A percentile compares a stretch with the other conserved stretches of the same genome.
Conservation (phyloP, 352 stramenopile genomes). For the Globisporangium takayamanum region DNA sequence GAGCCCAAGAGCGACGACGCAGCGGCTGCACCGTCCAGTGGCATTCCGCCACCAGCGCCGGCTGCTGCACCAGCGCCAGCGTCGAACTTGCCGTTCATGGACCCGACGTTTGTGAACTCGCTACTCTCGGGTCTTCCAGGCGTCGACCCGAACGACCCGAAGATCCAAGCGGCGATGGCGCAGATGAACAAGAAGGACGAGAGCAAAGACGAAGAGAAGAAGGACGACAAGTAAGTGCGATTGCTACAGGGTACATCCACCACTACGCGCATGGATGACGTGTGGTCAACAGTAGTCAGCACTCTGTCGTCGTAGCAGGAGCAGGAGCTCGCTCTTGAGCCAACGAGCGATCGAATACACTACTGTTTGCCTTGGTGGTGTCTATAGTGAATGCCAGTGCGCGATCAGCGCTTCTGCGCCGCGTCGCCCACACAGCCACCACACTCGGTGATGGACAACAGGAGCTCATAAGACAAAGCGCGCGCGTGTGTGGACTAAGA, state of each 20-base stretch:
- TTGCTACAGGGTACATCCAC: background rate
- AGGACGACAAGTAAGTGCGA: conserved; percentile 61
- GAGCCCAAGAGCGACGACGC: conserved; percentile 11
- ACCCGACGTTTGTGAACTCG: conserved; percentile 87
- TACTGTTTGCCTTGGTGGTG: too few species aligned
- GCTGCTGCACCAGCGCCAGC: conserved; percentile 41
- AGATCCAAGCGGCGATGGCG: conserved; percentile 88
- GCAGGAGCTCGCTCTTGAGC: too few species aligned
- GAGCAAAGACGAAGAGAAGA: conserved; percentile 75
- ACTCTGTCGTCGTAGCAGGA: background rate
- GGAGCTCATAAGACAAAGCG: too few species aligned
- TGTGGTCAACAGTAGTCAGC: background rate
- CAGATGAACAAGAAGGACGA: conserved; percentile 83
- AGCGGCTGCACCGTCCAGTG: conserved; percentile 12
- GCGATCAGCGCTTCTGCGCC: too few species aligned
- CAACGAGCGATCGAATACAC: too few species aligned
- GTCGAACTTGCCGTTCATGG: conserved; percentile 85
- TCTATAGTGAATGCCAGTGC: too few species aligned
- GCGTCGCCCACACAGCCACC: too few species aligned
- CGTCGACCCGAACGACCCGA: conserved; percentile 90
- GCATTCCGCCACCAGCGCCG: conserved; percentile 42
- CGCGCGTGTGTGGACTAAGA: too few species aligned
- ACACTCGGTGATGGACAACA: too few species aligned
- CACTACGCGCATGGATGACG: too few species aligned
- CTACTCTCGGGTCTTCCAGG: conserved; percentile 84